Evolutionary conservation across 2,329 filamentous ascomycete species (phyloP), one percentile per base, ranked within the genome.

Genomic region (Huntiella moniliformis): DNA sequence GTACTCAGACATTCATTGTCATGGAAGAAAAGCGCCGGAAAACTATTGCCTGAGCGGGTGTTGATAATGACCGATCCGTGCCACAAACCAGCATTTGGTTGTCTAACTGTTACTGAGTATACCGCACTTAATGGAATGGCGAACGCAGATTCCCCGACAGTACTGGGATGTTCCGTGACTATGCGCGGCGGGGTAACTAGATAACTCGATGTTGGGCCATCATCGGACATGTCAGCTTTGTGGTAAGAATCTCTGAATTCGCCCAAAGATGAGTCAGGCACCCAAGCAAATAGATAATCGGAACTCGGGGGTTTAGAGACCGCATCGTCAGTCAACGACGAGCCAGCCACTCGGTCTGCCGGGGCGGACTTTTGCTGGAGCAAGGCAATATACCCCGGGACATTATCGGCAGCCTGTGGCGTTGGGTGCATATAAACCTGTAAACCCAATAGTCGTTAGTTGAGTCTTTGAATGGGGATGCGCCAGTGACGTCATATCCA

Each of bases 61-160:
- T 98, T 98, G 64, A 98, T 84, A 48, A 98, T 80, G 22, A 98
- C 64, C 52, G 86, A 94, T 32, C 91, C 91, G 59, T 92, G 95
- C 91, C 91, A 98, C 92, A 91, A 98, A 12, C 91, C 92, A 5
- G 94, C 64, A 58, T 85, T 95, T 4, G 91, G 92, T 3, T 88
- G 88, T 2, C 91, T 77, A 35, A 98, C 79, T 5, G 94, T 70
- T 4, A 98, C 69, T 22, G 84, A 93, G 62, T 92, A 98, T 50
- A 98, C 79, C 52, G 88, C 82, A 53, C 77, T 84, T 28, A 96
- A 73, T 1, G 91, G 91, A 4, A 98, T 73, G 1, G 88, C 86
- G 57, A 98, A 98, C 1, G 91, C 77, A 58, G 94, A 95, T 41
- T 81, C 74, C 3, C 87, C 87, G 38, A 73, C 73, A 12, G 33